Evolutionary conservation across 305 asterid genomes (phyloP), one percentile per base, ranked within the genome.

Genomic region (Fraxinus latifolia): DNA sequence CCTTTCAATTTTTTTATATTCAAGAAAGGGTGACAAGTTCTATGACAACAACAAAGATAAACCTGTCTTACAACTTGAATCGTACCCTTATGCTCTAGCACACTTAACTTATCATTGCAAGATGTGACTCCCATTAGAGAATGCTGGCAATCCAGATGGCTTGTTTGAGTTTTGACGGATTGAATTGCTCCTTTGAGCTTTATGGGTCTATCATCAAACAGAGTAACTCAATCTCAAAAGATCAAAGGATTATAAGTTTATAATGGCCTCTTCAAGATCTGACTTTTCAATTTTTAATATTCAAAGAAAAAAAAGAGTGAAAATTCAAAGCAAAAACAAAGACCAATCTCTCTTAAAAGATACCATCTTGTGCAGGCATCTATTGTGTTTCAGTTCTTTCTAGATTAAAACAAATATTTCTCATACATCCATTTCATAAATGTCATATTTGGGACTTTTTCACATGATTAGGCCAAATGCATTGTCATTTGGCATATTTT

Each of bases 321-420:
- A 77, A 79, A 34, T 84, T 89, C 89, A 80, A 80, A 36, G 62
- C 79, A 84, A 70, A 87, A 83, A 83, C 83, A 84, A 85, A 78
- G 92, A 83, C 87, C 77, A 76, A 80, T 82, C 74, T 81, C 88
- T 77, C 85, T 80, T 79, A 58, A 81, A 83, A 76, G 71, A 67
- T 65, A 74, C 39, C 80, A 37, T 77, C 80, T 77, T 78, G 74
- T 71, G 47, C 44, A 34, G 79, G 74, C 79, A 82, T 78, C 77
- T 80, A 44, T 85, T 79, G 33, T 74, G 33, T 73, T 76, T 82
- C 70, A 31, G 65, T 65, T 76, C 39, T 67, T 47, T 77, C 79
- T 31, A 25, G 19, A 82, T 15, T 17, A 9, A 42, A 37, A 17
- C 15, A 21, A 75, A 42, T 17, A 50, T 3, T 77, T 83, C 77